Conservation (phyloP, 371 early-diverging fungal genomes). For the Mortierella sp. region DNA sequence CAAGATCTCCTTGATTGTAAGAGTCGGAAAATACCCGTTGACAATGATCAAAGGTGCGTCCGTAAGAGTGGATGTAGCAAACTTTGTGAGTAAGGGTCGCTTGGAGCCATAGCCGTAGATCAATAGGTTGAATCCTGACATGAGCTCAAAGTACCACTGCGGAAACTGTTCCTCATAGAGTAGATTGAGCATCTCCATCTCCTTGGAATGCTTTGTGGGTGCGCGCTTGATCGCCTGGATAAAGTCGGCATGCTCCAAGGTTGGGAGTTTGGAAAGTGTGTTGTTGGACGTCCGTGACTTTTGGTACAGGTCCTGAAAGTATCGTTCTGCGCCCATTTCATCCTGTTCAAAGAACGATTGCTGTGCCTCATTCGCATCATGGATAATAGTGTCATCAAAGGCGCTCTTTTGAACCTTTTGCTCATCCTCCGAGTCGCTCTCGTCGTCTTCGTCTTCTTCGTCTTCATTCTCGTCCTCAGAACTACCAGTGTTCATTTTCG, state of each 20-base stretch:
- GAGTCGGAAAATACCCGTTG: slow-evolving; percentile 87
- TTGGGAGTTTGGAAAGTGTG: slow-evolving; percentile 80
- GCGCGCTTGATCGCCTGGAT: slow-evolving; percentile 58
- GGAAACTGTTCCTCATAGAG: slow-evolving; percentile 74
- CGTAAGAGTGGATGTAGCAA: slow-evolving; percentile 66
- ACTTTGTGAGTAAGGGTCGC: slow-evolving; percentile 74
- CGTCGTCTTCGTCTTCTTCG: slow-evolving; percentile 12
- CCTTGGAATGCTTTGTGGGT: slow-evolving; percentile 67
- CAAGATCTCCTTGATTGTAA: slow-evolving; percentile 78
- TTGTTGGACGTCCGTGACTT: slow-evolving; percentile 83
- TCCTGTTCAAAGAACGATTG: slow-evolving; percentile 53
- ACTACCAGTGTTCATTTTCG: slow-evolving; percentile 26
- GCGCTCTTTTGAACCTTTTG: slow-evolving; percentile 24
- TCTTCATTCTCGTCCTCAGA: slow-evolving; percentile 38
- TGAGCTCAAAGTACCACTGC: slow-evolving; percentile 88
- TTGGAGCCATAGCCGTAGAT: slow-evolving; percentile 95
- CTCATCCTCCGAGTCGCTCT: slow-evolving; percentile 40
- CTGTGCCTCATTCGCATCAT: slow-evolving; percentile 50
- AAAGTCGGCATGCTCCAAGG: slow-evolving; percentile 74
- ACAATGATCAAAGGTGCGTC: slow-evolving; percentile 80
- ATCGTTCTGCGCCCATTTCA: slow-evolving; percentile 72
- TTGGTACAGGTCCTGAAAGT: slow-evolving; percentile 75
- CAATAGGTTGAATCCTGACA: slow-evolving; percentile 79
- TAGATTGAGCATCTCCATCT: slow-evolving; percentile 62
- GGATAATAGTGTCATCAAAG: slow-evolving; percentile 34